These are phyloP conservation scores for Serendipita sp. DNA, from an alignment of 768 basidiomycete genomes.

Conservation along the genomic window DNA sequence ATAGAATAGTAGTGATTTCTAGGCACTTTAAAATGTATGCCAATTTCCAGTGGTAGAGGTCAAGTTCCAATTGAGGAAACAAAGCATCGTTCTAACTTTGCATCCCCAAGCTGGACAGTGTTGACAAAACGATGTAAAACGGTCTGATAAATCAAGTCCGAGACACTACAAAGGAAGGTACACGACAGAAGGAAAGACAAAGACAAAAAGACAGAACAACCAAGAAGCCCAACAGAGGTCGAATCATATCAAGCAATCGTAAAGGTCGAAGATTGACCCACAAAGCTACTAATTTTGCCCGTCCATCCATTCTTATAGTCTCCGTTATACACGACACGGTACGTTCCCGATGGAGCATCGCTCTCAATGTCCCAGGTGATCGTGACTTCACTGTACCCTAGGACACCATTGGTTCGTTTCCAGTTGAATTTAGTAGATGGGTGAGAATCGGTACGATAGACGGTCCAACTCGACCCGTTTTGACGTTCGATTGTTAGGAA, in stretches of 20 bases:
- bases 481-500: slow-evolving; percentile 52
- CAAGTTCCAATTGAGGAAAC: too few species aligned
- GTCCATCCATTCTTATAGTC: slow-evolving; percentile 51
- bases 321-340: slow-evolving; percentile 55
- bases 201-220: too few species aligned
- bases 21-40: too few species aligned
- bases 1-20: too few species aligned
- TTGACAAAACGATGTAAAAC: too few species aligned
- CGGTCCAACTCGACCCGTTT: slow-evolving; percentile 31
- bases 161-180: too few species aligned
- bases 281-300: slow-evolving; percentile 48
- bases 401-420: slow-evolving; percentile 39
- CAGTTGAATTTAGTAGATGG: slow-evolving; percentile 58
- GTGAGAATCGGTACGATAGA: slow-evolving; percentile 59
- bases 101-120: too few species aligned
- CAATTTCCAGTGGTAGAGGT: too few species aligned
- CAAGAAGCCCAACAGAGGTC: too few species aligned
- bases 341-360: slow-evolving; percentile 38
- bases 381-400: slow-evolving; percentile 48
- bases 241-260: slow-evolving; percentile 28
- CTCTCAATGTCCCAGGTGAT: slow-evolving; percentile 44
- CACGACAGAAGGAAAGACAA: too few species aligned
- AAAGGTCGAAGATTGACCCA: slow-evolving; percentile 45
- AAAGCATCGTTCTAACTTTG: too few species aligned
- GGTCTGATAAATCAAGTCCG: too few species aligned